Evolutionary conservation across 2,329 filamentous ascomycete genomes (phyloP), one percentile per base, ranked within the genome.

Genomic region (Lecanicillium sp.): DNA sequence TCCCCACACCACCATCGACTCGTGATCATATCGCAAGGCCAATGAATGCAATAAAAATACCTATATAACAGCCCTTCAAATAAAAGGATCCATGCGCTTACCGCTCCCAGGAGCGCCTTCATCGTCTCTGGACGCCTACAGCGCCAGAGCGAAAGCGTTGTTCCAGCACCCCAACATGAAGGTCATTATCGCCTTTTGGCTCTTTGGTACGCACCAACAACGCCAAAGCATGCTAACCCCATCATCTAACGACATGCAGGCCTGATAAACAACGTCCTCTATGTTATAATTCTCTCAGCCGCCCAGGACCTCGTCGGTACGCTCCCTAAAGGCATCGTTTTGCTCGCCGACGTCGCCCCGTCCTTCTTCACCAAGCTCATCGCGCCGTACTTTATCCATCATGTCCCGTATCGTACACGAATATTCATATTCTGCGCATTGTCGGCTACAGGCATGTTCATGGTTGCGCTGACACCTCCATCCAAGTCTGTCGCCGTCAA

Each of bases 261-360:
- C 40, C 56, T 64, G 14, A 92, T 96, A 58, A 96, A 98, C 64
- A 96, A 96, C 65, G 86, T 96, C 50, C 83, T 95, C 64, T 96
- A 95, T 63, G 90, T 96, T 40, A 85, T 96, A 59, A 92, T 96
- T 56, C 83, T 98, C 53, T 94, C 88, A 20, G 85, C 92, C 27
- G 92, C 92, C 4, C 84, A 95, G 52, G 92, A 98, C 55, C 84
- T 98, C 45, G 92, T 96, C 51, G 90, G 90, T 27, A 82, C 85
- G 22, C 72, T 95, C 2, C 92, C 92, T 35, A 96, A 96, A 60
- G 87, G 85, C 50, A 75, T 94, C 41, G 90, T 98, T 40, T 80
- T 96, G 39, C 84, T 96, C 45, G 88, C 88, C 57, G 88, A 95
- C 59, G 87, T 96, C 39, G 69, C 94, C 16, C 92, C 92, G 2